Conservation (phyloP, 768 basidiomycete genomes). For the Boletus insuetus region DNA sequence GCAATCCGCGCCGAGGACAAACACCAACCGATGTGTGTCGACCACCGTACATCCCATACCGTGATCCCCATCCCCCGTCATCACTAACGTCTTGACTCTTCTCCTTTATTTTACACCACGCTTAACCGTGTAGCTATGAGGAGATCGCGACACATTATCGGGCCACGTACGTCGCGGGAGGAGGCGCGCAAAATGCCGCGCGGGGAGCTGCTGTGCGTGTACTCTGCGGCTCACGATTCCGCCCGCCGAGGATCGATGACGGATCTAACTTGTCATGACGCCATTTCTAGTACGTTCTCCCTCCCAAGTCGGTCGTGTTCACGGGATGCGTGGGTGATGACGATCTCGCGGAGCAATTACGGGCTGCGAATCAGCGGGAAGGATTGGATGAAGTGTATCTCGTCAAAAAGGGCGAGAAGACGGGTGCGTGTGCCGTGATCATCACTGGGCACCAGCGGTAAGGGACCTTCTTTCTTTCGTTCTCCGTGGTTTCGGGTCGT, state of each 20-base stretch:
- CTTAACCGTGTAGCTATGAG: constrained; percentile 62
- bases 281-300: constrained; percentile 75
- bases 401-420: constrained; percentile 82
- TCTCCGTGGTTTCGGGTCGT: not conserved
- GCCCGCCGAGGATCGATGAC: no score
- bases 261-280: not conserved
- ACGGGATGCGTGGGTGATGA: constrained; percentile 94
- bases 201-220: constrained; percentile 83
- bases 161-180: constrained; percentile 92
- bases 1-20: constrained; percentile 92
- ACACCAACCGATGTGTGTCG: constrained; percentile 75
- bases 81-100: no score
- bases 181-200: constrained; percentile 95
- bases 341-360: constrained; percentile 84
- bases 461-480: constrained; percentile 9
- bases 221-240: not conserved
- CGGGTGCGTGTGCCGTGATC: constrained; percentile 95
- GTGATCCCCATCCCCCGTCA: no score
- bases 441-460: constrained; percentile 92
- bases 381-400: constrained; percentile 86
- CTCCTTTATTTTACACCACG: not conserved
- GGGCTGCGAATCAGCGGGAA: constrained; percentile 87
- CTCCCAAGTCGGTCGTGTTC: constrained; percentile 85
- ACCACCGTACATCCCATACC: not conserved
- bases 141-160: constrained; percentile 75